phyloP scores from a whole-genome alignment of 495 filamentous ascomycete genomes.

The Sordaria brevicollis region DNA sequence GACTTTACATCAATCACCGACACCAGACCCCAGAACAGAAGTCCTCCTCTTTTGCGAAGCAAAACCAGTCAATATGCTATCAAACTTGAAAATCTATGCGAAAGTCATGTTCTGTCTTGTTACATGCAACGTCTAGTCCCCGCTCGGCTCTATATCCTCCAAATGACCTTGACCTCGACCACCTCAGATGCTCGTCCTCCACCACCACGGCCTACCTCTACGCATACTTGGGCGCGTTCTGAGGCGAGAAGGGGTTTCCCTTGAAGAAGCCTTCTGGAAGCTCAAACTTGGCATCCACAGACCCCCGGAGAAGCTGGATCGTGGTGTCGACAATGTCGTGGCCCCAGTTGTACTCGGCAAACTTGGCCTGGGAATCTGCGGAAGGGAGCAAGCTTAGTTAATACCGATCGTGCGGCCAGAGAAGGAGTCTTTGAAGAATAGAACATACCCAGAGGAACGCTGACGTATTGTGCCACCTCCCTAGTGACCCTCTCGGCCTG shows the following conservation, averaged over 20 bases:
- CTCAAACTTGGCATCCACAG: conserved; percentile 7
- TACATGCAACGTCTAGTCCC: background rate
- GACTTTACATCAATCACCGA: background rate
- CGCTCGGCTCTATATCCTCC: background rate
- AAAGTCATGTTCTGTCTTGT: background rate
- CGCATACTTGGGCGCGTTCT: background rate
- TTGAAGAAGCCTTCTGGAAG: conserved; percentile 10
- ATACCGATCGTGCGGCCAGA: background rate
- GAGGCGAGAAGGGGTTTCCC: conserved; percentile 1
- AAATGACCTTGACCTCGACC: background rate
- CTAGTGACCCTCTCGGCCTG: conserved; percentile 11
- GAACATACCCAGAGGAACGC: conserved; percentile 13
- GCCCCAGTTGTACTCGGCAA: conserved; percentile 17
- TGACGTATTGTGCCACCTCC: conserved; percentile 15
- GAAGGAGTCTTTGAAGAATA: background rate
- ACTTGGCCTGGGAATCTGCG: conserved; percentile 12
- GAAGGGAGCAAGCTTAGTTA: background rate
- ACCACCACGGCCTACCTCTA: too few relatives aligned
- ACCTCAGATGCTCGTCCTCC: background rate
- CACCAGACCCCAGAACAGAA: background rate
- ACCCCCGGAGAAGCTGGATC: conserved; percentile 3
- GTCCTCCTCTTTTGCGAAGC: background rate
- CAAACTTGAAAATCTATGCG: background rate
- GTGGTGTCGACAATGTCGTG: conserved; percentile 10
- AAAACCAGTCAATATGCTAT: background rate